A percentile compares a stretch with the other conserved stretches of the same genome.
phyloP scores from a whole-genome alignment of 2,329 filamentous ascomycete species.

The Tolypocladium ophioglossoides region DNA sequence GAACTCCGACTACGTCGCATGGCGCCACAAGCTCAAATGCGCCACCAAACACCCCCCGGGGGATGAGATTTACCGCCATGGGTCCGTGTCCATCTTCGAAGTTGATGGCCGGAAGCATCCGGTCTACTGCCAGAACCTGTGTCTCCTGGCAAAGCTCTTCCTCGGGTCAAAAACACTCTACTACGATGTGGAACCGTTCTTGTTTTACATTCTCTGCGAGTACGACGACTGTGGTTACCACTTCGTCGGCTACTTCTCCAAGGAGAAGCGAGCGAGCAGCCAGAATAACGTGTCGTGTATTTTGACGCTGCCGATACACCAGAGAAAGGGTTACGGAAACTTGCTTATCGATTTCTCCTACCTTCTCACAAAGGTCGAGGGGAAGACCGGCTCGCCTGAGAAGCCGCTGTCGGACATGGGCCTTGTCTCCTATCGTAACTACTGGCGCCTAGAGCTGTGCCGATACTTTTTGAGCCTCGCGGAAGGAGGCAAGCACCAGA shows the following conservation, averaged over 20 bases:
- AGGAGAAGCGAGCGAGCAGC: slow-evolving; percentile 90
- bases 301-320: slow-evolving; percentile 87
- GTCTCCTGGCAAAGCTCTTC: slow-evolving; percentile 90
- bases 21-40: slow-evolving; percentile 95
- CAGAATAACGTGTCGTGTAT: slow-evolving; percentile 98
- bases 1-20: slow-evolving; percentile 97
- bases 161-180: slow-evolving; percentile 97
- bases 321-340: slow-evolving; percentile 93
- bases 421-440: slow-evolving; percentile 91
- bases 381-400: slow-evolving; percentile 90
- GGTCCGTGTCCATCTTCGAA: slow-evolving; percentile 89
- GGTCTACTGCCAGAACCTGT: slow-evolving; percentile 97
- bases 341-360: slow-evolving; percentile 98
- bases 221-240: slow-evolving; percentile 88
- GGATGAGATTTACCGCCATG: slow-evolving; percentile 92
- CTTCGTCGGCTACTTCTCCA: slow-evolving; percentile 98
- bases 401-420: slow-evolving; percentile 98
- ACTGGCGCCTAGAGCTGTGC: slow-evolving; percentile 87
- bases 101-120: slow-evolving; percentile 95
- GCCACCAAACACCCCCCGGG: slow-evolving; percentile 93
- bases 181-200: slow-evolving; percentile 93
- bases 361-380: slow-evolving; percentile 82
- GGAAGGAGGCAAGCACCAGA: slow-evolving; percentile 18
- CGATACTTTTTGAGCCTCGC: slow-evolving; percentile 58
- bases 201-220: slow-evolving; percentile 96